Conservation (phyloP, 352 stramenopile species). For the Blastocystis sp. region DNA sequence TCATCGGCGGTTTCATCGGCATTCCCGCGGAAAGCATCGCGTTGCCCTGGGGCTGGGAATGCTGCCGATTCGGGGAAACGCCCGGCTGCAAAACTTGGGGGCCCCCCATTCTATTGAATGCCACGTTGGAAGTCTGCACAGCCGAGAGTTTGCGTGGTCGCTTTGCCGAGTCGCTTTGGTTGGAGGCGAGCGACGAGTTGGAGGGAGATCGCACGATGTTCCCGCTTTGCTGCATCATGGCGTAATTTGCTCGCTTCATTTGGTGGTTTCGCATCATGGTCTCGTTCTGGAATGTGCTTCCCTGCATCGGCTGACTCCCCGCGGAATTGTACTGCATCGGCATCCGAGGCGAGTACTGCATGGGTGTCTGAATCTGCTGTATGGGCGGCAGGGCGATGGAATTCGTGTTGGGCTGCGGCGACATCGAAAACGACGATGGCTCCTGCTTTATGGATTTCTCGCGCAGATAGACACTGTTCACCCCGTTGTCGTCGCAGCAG, state of each 20-base stretch:
- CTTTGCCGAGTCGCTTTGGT: neutral
- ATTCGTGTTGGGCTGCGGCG: neutral
- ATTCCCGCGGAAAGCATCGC: no score
- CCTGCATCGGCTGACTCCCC: conserved; percentile 1
- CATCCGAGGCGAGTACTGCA: neutral
- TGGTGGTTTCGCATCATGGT: neutral
- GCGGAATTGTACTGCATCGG: no score
- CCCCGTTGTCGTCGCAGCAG: conserved; percentile 12
- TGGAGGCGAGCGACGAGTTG: no score
- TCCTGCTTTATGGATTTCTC: neutral
- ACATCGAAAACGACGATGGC: neutral
- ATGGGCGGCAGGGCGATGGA: neutral
- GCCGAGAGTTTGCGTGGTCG: neutral
- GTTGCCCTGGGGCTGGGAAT: no score
- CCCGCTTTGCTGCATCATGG: no score
- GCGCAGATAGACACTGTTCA: conserved; percentile 38
- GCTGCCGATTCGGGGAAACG: neutral
- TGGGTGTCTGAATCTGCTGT: neutral
- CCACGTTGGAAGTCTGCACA: neutral
- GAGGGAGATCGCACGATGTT: no score
- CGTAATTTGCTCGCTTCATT: no score
- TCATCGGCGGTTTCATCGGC: no score
- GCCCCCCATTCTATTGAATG: neutral
- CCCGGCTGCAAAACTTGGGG: neutral
- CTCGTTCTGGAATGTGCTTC: neutral